A percentile compares a stretch with the other conserved stretches of the same genome.
phyloP scores from a whole-genome alignment of 2,329 filamentous ascomycete genomes.

The Dothideomycetes sp. region DNA sequence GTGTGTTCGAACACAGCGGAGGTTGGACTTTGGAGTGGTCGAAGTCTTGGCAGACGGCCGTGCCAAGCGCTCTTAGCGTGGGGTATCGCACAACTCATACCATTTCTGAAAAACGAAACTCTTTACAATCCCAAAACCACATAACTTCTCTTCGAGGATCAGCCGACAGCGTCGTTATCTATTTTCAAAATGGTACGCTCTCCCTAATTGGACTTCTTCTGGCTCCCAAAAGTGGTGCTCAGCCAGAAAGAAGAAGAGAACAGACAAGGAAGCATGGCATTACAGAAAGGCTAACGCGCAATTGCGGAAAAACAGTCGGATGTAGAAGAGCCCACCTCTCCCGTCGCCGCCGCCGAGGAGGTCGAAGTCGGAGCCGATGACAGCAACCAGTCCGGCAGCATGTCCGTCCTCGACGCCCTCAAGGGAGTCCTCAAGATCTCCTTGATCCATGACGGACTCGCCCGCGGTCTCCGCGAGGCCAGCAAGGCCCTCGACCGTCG shows the following conservation, averaged over 20 bases:
- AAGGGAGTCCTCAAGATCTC: constrained; percentile 98
- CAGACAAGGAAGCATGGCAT: neutral
- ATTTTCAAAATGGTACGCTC: constrained; percentile 32
- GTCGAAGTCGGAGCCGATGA: constrained; percentile 94
- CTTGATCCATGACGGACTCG: constrained; percentile 98
- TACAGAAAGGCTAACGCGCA: neutral
- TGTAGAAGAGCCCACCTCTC: constrained; percentile 98
- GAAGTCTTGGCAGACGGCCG: no score
- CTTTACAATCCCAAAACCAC: constrained; percentile 6
- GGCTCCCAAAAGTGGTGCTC: no score
- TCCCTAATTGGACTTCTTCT: neutral
- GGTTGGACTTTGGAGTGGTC: no score
- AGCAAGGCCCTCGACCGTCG: constrained; percentile 98
- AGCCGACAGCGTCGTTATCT: constrained; percentile 29
- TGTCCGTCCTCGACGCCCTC: constrained; percentile 96
- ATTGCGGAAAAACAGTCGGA: constrained; percentile 61
- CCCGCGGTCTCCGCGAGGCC: constrained; percentile 94
- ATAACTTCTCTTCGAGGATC: constrained; percentile 34
- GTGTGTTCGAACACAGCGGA: no score
- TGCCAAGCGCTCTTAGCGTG: constrained; percentile 3
- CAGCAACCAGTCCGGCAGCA: constrained; percentile 69
- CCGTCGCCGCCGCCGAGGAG: constrained; percentile 68
- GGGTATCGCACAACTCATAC: no score
- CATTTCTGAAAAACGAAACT: neutral
- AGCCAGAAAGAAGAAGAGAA: neutral